Base-by-base conservation (phyloP, 2,329 filamentous ascomycete genomes). In the Furcasterigmium sp. region DNA sequence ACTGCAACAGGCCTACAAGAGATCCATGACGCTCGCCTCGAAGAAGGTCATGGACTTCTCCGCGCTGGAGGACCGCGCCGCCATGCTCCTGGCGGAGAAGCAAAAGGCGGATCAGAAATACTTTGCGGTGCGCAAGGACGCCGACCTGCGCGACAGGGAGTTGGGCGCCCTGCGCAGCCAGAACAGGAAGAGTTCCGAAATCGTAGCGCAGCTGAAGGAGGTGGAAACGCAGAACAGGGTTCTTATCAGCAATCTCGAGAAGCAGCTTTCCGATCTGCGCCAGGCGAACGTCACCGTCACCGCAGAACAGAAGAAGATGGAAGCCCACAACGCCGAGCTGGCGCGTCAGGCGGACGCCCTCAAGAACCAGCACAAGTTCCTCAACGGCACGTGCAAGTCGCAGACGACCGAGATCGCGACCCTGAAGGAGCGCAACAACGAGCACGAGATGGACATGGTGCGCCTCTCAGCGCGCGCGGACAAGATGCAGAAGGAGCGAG, bases 31-130 rank as follows among this genome's bases (percentile, higher is more conserved):
- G 18, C 65, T 95, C 45, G 90, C 90, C 8, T 84, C 85, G 41
- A 91, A 89, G 68, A 97, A 95, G 64, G 82, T 95, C 26, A 77
- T 85, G 55, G 90, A 95, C 49, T 81, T 87, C 41, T 70, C 75
- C 6, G 73, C 76, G 4, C 70, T 89, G 58, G 91, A 97, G 65
- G 90, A 95, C 44, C 86, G 85, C 49, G 72, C 91, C 29, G 69
- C 80, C 15, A 73, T 86, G 19, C 69, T 94, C 17, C 80, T 80
- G 32, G 87, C 89, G 1, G 90, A 98, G 65, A 98, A 98, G 69
- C 83, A 85, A 51, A 97, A 96, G 64, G 91, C 91, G 2, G 93
- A 98, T 57, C 91, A 97, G 59, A 97, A 97, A 65, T 98, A 95
- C 61, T 97, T 97, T 62, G 88, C 87, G 1, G 89, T 91, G 8